Evolutionary conservation across 2,329 filamentous ascomycete species (phyloP).

Genomic region (Apiospora sp.): DNA sequence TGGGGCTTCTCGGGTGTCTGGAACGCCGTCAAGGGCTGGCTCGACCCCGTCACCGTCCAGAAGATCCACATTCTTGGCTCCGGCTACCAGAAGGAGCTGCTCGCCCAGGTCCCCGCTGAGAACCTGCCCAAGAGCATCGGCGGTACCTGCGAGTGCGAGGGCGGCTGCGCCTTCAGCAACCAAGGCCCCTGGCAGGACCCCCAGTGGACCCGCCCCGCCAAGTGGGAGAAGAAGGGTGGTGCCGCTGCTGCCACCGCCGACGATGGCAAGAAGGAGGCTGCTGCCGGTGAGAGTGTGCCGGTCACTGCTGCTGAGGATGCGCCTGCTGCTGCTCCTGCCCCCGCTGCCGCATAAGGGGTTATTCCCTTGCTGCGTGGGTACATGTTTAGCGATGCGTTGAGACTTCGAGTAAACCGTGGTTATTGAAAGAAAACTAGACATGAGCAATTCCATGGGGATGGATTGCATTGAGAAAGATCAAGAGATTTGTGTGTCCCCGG

Average conservation of each 20-base stretch:
- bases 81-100: conserved; percentile 83
- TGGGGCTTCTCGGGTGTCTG: conserved; percentile 94
- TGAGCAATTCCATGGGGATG: background rate
- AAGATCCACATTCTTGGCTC: conserved; percentile 93
- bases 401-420: conserved; percentile 4
- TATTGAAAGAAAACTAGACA: conserved; percentile 4
- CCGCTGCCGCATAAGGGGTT: conserved; percentile 31
- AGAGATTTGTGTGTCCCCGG: conserved; percentile 1
- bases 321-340: conserved; percentile 44
- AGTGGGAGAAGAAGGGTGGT: conserved; percentile 66
- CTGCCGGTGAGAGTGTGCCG: conserved; percentile 43
- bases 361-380: background rate
- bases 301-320: conserved; percentile 41
- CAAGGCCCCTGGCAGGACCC: conserved; percentile 86
- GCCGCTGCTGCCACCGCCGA: conserved; percentile 48
- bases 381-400: conserved; percentile 3
- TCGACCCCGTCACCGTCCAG: conserved; percentile 94
- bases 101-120: conserved; percentile 85
- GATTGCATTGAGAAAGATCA: conserved; percentile 10
- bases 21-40: conserved; percentile 86
- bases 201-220: conserved; percentile 66
- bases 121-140: conserved; percentile 90
- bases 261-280: conserved; percentile 34
- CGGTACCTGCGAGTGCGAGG: conserved; percentile 66
- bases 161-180: conserved; percentile 74